These are phyloP conservation scores for Metschnikowia kofuensis DNA, from an alignment of 805 yeast genomes.

Conservation along the genomic window DNA sequence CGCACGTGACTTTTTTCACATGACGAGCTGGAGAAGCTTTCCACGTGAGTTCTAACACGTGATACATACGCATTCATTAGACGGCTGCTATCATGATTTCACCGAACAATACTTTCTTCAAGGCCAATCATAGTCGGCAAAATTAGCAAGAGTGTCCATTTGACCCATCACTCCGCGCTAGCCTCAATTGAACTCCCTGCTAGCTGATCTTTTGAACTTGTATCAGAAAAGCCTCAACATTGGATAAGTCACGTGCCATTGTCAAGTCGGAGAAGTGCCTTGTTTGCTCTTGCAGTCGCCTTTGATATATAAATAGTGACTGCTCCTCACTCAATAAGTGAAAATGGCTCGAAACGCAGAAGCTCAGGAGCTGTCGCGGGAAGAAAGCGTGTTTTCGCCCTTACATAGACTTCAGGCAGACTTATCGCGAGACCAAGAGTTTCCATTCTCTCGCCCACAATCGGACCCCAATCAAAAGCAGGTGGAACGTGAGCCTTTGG, in stretches of 20 bases:
- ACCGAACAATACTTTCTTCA: too few relatives aligned
- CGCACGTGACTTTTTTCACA: too few relatives aligned
- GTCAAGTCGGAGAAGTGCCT: neutral
- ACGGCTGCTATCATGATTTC: too few relatives aligned
- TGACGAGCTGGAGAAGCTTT: too few relatives aligned
- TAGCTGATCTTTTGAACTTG: too few relatives aligned
- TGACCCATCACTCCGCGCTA: too few relatives aligned
- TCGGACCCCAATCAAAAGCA: neutral
- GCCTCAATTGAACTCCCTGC: too few relatives aligned
- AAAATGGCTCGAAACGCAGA: constrained; percentile 1
- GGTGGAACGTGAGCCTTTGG: neutral
- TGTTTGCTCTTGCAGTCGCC: neutral
- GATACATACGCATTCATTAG: too few relatives aligned
- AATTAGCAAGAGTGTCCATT: too few relatives aligned
- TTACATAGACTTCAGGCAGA: constrained; percentile 18
- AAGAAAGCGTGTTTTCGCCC: constrained; percentile 16
- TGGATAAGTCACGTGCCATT: neutral
- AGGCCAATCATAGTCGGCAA: too few relatives aligned
- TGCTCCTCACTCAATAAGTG: neutral
- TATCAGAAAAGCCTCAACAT: too few relatives aligned
- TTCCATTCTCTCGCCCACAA: neutral
- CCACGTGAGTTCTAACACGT: too few relatives aligned
- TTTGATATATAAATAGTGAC: neutral
- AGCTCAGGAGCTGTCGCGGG: neutral
- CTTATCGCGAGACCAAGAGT: constrained; percentile 12